Evolutionary conservation across 2,329 filamentous ascomycete genomes (phyloP).

Genomic region (Penicillium sp.): DNA sequence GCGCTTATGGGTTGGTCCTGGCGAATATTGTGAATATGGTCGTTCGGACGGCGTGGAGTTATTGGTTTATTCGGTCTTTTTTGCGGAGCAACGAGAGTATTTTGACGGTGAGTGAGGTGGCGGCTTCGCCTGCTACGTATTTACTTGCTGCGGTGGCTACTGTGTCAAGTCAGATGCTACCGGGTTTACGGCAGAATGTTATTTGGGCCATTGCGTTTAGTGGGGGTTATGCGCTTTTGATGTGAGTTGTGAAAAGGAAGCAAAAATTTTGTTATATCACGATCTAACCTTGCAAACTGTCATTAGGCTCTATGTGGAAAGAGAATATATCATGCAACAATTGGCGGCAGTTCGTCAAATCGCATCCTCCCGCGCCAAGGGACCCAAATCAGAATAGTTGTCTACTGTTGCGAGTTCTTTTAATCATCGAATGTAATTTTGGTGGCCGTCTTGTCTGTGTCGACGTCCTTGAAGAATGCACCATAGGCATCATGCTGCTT

Average conservation of each 20-base stretch:
- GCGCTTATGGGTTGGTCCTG: constrained; percentile 78
- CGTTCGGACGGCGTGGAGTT: constrained; percentile 81
- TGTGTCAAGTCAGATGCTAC: constrained; percentile 34
- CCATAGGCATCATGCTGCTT: constrained; percentile 96
- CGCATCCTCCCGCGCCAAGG: constrained; percentile 19
- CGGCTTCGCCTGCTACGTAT: constrained; percentile 52
- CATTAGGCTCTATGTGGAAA: constrained; percentile 42
- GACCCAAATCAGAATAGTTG: constrained; percentile 27
- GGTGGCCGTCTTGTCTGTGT: constrained; percentile 79
- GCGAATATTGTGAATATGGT: constrained; percentile 92
- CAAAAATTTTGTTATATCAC: not conserved
- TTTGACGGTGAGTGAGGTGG: constrained; percentile 48
- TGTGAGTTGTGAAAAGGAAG: constrained; percentile 59
- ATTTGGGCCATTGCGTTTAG: constrained; percentile 57
- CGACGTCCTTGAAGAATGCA: constrained; percentile 90
- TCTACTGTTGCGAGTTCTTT: constrained; percentile 7
- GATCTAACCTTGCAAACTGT: constrained; percentile 25
- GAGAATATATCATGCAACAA: constrained; percentile 34
- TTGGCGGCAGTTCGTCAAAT: constrained; percentile 26
- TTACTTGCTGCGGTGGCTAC: constrained; percentile 51
- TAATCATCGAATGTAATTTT: constrained; percentile 86
- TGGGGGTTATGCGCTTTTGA: constrained; percentile 56
- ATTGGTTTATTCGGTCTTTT: constrained; percentile 69
- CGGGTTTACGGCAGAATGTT: constrained; percentile 29
- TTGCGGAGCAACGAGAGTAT: constrained; percentile 55